phyloP scores from a whole-genome alignment of 139 green algal species.

The Micromonas pusilla region DNA sequence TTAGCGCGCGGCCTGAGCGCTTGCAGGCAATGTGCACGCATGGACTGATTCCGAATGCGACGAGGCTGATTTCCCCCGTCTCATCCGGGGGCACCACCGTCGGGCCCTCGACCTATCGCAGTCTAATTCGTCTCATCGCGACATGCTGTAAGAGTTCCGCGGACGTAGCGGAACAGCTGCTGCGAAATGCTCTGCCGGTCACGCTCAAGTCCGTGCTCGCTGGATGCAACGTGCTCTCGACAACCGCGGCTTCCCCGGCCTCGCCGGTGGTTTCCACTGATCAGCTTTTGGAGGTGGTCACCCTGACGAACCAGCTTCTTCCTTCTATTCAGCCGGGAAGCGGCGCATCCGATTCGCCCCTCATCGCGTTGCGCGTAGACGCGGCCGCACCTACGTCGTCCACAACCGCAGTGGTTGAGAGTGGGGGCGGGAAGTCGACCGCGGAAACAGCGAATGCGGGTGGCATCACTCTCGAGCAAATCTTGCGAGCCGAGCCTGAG shows the following conservation, averaged over 20 bases:
- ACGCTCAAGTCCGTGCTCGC: conserved; percentile 19
- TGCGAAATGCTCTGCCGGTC: conserved; percentile 33
- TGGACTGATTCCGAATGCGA: conserved; percentile 63
- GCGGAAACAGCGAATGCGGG: not conserved
- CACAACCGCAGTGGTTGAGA: too few relatives aligned
- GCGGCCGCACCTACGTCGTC: not conserved
- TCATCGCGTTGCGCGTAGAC: not conserved
- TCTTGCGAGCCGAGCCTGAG: conserved; percentile 39
- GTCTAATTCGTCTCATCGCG: conserved; percentile 68
- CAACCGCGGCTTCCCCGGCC: conserved; percentile 9
- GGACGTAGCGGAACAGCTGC: conserved; percentile 58
- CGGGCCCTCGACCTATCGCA: conserved; percentile 67
- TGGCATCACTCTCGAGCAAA: not conserved
- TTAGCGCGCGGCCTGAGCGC: conserved; percentile 38
- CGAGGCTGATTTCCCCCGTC: conserved; percentile 56
- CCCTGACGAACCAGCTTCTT: conserved; percentile 63
- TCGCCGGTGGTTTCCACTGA: conserved; percentile 59
- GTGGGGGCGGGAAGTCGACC: not conserved
- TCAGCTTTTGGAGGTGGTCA: conserved; percentile 77
- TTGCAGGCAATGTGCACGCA: conserved; percentile 59
- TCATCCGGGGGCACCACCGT: conserved; percentile 18
- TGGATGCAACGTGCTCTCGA: conserved; percentile 50
- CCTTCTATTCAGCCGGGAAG: conserved; percentile 45
- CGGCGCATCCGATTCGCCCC: not conserved
- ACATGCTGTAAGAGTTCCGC: conserved; percentile 50